phyloP scores from a whole-genome alignment of 768 basidiomycete species.

The Gymnopilus junonius region DNA sequence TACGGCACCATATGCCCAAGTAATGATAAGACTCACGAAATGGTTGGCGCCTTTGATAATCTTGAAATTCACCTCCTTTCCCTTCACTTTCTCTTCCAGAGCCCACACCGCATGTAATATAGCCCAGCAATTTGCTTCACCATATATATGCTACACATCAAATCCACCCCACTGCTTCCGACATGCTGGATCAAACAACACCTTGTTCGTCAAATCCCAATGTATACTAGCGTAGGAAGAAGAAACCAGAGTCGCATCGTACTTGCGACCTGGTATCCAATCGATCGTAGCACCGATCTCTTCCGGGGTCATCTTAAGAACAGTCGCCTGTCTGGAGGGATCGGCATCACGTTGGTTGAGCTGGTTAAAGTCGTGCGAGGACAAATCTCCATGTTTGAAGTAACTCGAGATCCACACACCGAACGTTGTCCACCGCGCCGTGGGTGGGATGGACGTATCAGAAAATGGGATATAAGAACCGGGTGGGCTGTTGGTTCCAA shows the following conservation, averaged over 20 bases:
- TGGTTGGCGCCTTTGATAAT: slow-evolving; percentile 21
- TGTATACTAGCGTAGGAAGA: slow-evolving; percentile 8
- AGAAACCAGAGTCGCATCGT: slow-evolving; percentile 11
- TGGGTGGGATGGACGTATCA: slow-evolving; percentile 22
- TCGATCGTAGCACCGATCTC: slow-evolving; percentile 22
- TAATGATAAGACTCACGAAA: slow-evolving; percentile 25
- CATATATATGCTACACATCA: slow-evolving; percentile 14
- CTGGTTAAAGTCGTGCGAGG: neutral
- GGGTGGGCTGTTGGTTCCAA: slow-evolving; percentile 29
- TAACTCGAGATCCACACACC: slow-evolving; percentile 33
- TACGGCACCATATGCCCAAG: neutral
- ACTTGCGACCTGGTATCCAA: slow-evolving; percentile 4
- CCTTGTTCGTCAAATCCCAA: slow-evolving; percentile 23
- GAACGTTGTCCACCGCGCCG: slow-evolving; percentile 14
- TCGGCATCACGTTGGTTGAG: slow-evolving; percentile 20
- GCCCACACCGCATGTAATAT: slow-evolving; percentile 19
- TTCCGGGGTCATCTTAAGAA: slow-evolving; percentile 12
- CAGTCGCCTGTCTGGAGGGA: slow-evolving; percentile 21
- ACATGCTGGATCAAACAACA: slow-evolving; percentile 14
- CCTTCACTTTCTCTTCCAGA: slow-evolving; percentile 15
- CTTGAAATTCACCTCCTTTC: slow-evolving; percentile 13
- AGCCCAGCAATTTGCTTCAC: slow-evolving; percentile 19
- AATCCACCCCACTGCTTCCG: slow-evolving; percentile 14
- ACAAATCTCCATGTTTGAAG: slow-evolving; percentile 34
- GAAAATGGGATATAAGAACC: slow-evolving; percentile 2